These are phyloP conservation scores for Xylaria sp. DNA, from an alignment of 2,329 filamentous ascomycete species.

Conservation along the genomic window DNA sequence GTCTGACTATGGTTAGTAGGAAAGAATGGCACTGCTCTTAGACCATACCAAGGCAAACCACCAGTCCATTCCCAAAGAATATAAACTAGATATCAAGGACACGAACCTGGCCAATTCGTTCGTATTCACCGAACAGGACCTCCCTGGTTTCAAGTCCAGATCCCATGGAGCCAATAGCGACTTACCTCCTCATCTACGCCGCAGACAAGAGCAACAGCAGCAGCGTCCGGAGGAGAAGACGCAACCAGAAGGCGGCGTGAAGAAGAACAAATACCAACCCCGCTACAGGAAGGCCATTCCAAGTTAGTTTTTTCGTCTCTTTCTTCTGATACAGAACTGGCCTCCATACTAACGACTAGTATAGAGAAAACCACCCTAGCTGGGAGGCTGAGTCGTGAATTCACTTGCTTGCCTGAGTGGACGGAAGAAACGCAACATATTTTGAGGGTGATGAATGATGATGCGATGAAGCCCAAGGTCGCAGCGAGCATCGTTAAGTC, in stretches of 20 bases:
- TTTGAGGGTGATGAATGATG: constrained; percentile 66
- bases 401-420: constrained; percentile 77
- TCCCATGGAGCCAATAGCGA: constrained; percentile 68
- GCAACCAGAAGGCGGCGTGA: constrained; percentile 58
- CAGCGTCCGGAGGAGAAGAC: constrained; percentile 57
- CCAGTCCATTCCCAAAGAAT: constrained; percentile 84
- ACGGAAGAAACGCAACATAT: constrained; percentile 75
- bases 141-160: constrained; percentile 77
- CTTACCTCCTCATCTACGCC: constrained; percentile 65
- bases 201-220: constrained; percentile 56
- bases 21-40: constrained; percentile 73
- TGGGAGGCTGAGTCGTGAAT: constrained; percentile 78
- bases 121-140: constrained; percentile 92
- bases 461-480: constrained; percentile 68
- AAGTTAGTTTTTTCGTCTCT: constrained; percentile 64
- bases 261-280: constrained; percentile 61
- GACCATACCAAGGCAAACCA: constrained; percentile 72
- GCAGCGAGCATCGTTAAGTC: constrained; percentile 58
- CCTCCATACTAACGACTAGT: constrained; percentile 25
- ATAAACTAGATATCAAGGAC: constrained; percentile 77
- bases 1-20: constrained; percentile 40
- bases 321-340: background rate
- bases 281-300: constrained; percentile 79
- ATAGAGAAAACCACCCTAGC: constrained; percentile 81
- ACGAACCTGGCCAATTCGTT: constrained; percentile 82